Base-by-base conservation (phyloP, 176 grass and related monocot genomes). In the Dendrocalamus sinicus region DNA sequence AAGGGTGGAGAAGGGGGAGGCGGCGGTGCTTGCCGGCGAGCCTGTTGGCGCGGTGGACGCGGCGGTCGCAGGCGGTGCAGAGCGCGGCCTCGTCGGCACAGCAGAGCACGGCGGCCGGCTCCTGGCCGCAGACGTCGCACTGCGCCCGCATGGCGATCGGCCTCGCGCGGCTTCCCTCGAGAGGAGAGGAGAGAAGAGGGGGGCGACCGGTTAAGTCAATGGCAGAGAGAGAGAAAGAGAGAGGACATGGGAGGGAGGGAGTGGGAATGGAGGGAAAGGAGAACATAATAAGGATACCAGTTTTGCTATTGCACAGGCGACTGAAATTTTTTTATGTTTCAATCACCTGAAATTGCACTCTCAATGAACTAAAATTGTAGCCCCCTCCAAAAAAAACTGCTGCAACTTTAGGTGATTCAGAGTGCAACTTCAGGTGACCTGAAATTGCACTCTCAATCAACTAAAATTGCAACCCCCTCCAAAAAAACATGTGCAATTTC, bases 31-130 rank as follows among this genome's bases (percentile, higher is more conserved):
- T 98, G 22, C 88, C 86, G 45, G 90, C 93, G 73, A 98, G 84
- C 72, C 89, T 93, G 86, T 98, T 98, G 54, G 93, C 96, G 77
- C 53, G 83, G 88, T 98, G 96, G 57, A 95, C 93, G 67, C 86
- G 91, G 70, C 64, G 46, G 78, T 98, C 93, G 94, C 94, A 96
- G 81, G 84, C 86, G 11, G 44, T 82, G 75, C 94, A 96, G 81
- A 96, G 91, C 74, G 94, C 91, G 28, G 94, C 94, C 87, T 96
- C 91, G 94, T 96, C 94, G 19, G 89, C 94, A 84, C 91, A 96
- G 79, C 94, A 96, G 46, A 96, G 88, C 78, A 96, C 87, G 41
- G 88, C 87, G 69, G 93, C 96, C 75, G 86, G 89, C 77, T 89
- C 78, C 11, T 45, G 30, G 80, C 83, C 89, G 83, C 96, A 98